A percentile compares a stretch with the other conserved stretches of the same genome.
Evolutionary conservation across 2,329 filamentous ascomycete species (phyloP).

Genomic region (Scleromitrula shiraiana): DNA sequence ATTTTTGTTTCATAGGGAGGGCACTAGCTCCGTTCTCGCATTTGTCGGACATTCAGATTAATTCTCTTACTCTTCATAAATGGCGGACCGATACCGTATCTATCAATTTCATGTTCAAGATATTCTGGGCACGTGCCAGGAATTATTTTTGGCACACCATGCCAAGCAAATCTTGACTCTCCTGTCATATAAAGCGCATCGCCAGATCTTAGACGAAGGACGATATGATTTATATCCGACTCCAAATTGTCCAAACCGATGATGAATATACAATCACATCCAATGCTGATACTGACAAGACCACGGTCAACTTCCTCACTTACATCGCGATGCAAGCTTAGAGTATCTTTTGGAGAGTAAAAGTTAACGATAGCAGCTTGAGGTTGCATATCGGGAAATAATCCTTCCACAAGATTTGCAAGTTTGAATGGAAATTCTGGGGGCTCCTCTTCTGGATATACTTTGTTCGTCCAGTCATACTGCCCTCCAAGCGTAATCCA

Average conservation of each 20-base stretch:
- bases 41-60: slow-evolving; percentile 89
- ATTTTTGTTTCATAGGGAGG: neutral
- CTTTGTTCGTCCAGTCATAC: slow-evolving; percentile 89
- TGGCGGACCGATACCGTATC: slow-evolving; percentile 55
- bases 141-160: slow-evolving; percentile 84
- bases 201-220: slow-evolving; percentile 68
- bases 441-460: slow-evolving; percentile 62
- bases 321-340: slow-evolving; percentile 90
- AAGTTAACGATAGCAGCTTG: slow-evolving; percentile 93
- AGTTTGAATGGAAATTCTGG: slow-evolving; percentile 71
- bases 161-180: slow-evolving; percentile 81
- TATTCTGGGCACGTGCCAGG: slow-evolving; percentile 69
- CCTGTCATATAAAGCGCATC: slow-evolving; percentile 88
- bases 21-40: slow-evolving; percentile 42
- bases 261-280: slow-evolving; percentile 85
- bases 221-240: slow-evolving; percentile 38
- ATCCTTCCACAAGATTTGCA: slow-evolving; percentile 52
- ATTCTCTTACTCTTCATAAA: slow-evolving; percentile 87
- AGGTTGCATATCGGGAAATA: slow-evolving; percentile 71
- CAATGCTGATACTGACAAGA: slow-evolving; percentile 77
- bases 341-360: slow-evolving; percentile 82
- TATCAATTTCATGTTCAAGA: slow-evolving; percentile 63
- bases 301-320: slow-evolving; percentile 75
- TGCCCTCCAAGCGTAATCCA: slow-evolving; percentile 95
- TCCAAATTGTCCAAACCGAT: slow-evolving; percentile 48